Base-by-base conservation (phyloP, 2,329 filamentous ascomycete genomes). In the Rhynchosporium agropyri region DNA sequence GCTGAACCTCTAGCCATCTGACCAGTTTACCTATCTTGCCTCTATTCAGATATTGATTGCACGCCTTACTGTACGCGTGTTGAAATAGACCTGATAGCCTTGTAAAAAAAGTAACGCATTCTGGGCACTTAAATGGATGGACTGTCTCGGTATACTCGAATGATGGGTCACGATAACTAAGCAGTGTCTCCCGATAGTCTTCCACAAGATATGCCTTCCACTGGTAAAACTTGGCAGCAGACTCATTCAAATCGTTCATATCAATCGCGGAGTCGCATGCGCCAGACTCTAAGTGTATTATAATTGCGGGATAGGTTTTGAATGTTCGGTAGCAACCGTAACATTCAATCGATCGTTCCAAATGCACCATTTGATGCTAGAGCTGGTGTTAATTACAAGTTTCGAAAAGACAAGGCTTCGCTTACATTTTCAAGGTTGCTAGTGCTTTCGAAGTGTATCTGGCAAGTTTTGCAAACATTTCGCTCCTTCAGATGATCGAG, bases 241-340 rank as follows among this genome's bases (percentile, higher is more conserved):
- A 62, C 42, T 56, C 15, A 62, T 62, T 62, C 31, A 62, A 43
- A 57, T 62, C 53, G 51, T 58, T 42, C 12, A 62, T 58, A 62
- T 58, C 33, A 50, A 62, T 57, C 43, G 20, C 29, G 10, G 57
- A 59, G 28, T 50, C 43, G 45, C 57, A 59, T 51, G 28, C 46
- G 20, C 57, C 45, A 29, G 57, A 59, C 36, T 59, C 45, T 50
- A 59, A 40, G 46, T 59, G 57, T 50, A 59, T 36, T 59, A 59
- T 59, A 28, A 59, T 59, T 36, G 28, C 45, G 33, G 43, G 43
- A 50, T 59, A 59, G 57, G 57, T 59, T 26, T 3, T 38, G 45
- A 59, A 59, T 50, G 6, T 59, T 59, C 29, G 29, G 57, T 50
- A 42, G 43, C 45, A 59, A 50, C 45, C 57, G 48, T 60, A 28